These are phyloP conservation scores for Pyrus pyrifolia DNA, from an alignment of 306 rosid species.

Conservation along the genomic window DNA sequence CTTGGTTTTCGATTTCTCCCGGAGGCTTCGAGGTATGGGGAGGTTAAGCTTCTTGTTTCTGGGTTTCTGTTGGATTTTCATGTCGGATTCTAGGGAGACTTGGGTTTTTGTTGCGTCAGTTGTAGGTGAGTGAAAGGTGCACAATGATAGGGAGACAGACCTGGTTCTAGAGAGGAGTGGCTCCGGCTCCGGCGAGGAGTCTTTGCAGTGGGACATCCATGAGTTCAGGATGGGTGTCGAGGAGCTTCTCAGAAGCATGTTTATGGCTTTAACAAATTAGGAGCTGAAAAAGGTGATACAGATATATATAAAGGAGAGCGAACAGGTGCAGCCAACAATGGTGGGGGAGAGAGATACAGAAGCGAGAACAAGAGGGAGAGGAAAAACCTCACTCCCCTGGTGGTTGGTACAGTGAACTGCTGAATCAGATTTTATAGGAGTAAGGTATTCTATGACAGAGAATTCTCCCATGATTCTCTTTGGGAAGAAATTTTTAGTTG, in stretches of 20 bases:
- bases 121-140: constrained; percentile 5
- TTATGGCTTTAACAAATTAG: background rate
- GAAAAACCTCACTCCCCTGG: background rate
- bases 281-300: background rate
- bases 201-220: constrained; percentile 35
- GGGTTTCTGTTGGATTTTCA: constrained; percentile 20
- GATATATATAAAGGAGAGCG: background rate
- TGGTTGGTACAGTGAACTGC: background rate
- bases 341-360: background rate
- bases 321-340: background rate
- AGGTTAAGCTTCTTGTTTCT: constrained; percentile 10
- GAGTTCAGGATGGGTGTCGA: constrained; percentile 59
- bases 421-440: background rate
- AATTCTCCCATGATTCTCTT: no score
- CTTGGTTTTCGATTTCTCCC: constrained; percentile 7
- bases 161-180: constrained; percentile 29
- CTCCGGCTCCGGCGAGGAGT: constrained; percentile 33
- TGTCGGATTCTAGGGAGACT: constrained; percentile 19
- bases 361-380: background rate
- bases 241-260: constrained; percentile 64
- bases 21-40: background rate
- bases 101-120: constrained; percentile 4
- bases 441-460: no score
- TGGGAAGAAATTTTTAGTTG: no score
- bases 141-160: constrained; percentile 25